Conservation (phyloP, 306 rosid species). For the Psophocarpus tetragonolobus region DNA sequence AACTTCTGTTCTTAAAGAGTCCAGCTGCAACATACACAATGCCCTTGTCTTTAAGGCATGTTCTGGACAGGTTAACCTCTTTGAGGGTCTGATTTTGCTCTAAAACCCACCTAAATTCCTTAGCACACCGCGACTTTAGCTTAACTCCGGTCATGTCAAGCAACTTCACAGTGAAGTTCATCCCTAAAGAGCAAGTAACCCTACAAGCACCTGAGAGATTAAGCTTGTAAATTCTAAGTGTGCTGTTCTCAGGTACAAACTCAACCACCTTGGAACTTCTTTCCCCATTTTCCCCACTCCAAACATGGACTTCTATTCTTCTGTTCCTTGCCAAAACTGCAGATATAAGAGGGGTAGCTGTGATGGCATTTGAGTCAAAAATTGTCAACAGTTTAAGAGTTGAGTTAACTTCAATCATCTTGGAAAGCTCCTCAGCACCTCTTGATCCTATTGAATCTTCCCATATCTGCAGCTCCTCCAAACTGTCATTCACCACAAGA, state of each 20-base stretch:
- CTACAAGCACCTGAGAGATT: conserved; percentile 74
- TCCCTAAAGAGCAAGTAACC: conserved; percentile 77
- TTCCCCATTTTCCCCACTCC: conserved; percentile 78
- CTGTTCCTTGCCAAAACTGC: conserved; percentile 89
- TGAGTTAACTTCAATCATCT: conserved; percentile 92
- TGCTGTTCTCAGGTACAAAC: conserved; percentile 71
- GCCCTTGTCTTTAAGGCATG: conserved; percentile 79
- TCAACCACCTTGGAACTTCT: conserved; percentile 82
- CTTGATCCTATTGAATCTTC: conserved; percentile 94
- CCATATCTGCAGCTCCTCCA: conserved; percentile 93
- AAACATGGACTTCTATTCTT: conserved; percentile 78
- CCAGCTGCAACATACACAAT: conserved; percentile 84
- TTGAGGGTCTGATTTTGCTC: conserved; percentile 72
- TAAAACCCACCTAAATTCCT: conserved; percentile 82
- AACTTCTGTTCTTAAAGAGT: conserved; percentile 69
- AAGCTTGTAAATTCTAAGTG: conserved; percentile 71
- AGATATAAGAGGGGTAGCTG: conserved; percentile 83
- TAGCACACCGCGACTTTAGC: conserved; percentile 84
- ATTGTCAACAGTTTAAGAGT: conserved; percentile 72
- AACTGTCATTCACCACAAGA: conserved; percentile 63
- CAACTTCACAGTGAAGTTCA: conserved; percentile 78
- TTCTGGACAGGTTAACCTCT: conserved; percentile 74
- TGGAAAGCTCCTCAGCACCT: conserved; percentile 89
- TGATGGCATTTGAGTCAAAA: conserved; percentile 64
- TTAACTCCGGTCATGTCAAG: conserved; percentile 82